Evolutionary conservation across 2,329 filamentous ascomycete genomes (phyloP).

Genomic region (Amauroascus niger): DNA sequence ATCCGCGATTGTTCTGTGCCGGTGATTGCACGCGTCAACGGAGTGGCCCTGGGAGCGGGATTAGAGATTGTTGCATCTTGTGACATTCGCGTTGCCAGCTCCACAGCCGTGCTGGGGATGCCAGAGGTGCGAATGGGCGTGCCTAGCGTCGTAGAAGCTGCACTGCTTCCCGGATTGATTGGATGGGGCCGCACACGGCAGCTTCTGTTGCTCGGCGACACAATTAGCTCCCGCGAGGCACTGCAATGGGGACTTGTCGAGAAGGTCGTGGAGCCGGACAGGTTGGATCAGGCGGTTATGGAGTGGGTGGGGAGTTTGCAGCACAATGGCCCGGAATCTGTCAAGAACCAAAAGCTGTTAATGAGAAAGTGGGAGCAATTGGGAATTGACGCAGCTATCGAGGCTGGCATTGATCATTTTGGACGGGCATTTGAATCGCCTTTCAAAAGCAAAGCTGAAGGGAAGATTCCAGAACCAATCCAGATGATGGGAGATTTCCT

Average conservation of each 20-base stretch:
- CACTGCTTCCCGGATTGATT: conserved; percentile 30
- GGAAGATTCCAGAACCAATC: neutral
- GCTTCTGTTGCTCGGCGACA: conserved; percentile 31
- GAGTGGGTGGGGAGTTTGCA: conserved; percentile 26
- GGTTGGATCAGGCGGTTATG: conserved; percentile 26
- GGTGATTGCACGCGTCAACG: conserved; percentile 32
- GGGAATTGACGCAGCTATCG: conserved; percentile 7
- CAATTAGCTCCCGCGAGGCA: conserved; percentile 25
- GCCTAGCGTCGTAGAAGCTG: conserved; percentile 34
- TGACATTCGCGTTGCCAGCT: conserved; percentile 30
- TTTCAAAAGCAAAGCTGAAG: neutral
- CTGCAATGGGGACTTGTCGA: conserved; percentile 32
- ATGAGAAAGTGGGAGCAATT: conserved; percentile 24
- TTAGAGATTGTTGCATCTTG: conserved; percentile 30
- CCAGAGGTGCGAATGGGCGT: conserved; percentile 33
- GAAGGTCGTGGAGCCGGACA: conserved; percentile 24
- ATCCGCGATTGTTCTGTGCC: conserved; percentile 31
- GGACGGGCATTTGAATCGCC: conserved; percentile 18
- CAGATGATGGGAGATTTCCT: conserved; percentile 14
- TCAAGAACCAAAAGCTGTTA: conserved; percentile 26
- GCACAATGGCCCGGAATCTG: conserved; percentile 25
- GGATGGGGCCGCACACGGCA: conserved; percentile 31
- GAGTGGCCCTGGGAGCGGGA: conserved; percentile 32
- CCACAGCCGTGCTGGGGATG: conserved; percentile 30
- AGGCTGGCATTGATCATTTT: conserved; percentile 24